Evolutionary conservation across 495 filamentous ascomycete genomes (phyloP), one percentile per base, ranked within the genome.

Genomic region (Penicillium canariense): DNA sequence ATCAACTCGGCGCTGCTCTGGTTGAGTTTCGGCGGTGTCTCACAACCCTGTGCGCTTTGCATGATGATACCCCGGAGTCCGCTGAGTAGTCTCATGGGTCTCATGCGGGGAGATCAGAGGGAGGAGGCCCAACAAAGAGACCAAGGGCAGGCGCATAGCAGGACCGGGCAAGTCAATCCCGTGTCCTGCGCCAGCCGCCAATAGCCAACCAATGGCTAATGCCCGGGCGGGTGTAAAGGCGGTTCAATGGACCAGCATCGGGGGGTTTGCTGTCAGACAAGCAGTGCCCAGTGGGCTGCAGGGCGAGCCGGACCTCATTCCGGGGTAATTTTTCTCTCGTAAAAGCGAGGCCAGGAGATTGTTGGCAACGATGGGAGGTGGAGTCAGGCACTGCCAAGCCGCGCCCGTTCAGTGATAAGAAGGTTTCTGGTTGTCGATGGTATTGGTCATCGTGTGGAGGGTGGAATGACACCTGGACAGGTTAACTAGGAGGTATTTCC

Each of bases 291-390:
- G 18, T 34, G 30, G 30, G 46, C 27, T 27, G 15, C 18, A n/a
- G n/a, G n/a, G n/a, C n/a, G n/a, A n/a, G n/a, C n/a, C n/a, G n/a
- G n/a, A n/a, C n/a, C n/a, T n/a, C n/a, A 27, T 45, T 68, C 64
- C 40, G 64, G 64, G 62, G 62, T 68, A 68, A 67, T 63, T 65
- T 51, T 38, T 63, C 59, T 68, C 65, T 68, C 65, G 65, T 67
- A 67, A 66, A 22, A 50, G 26, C 42, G 27, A 25, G 50, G 46
- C 28, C 34, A 34, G 28, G 27, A n/a, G 43, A 47, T 15, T 17
- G 35, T 48, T 35, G 18, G n/a, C 26, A 40, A 32, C 32, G 56
- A 50, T 34, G 49, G 48, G 32, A 3, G 42, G 61, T 67, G 63
- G 63, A 67, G 60, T 64, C 62, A 46, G 51, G 36, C 46, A 38